Conservation (phyloP, 2,329 filamentous ascomycete species). For the Tolypocladium tundrense region DNA sequence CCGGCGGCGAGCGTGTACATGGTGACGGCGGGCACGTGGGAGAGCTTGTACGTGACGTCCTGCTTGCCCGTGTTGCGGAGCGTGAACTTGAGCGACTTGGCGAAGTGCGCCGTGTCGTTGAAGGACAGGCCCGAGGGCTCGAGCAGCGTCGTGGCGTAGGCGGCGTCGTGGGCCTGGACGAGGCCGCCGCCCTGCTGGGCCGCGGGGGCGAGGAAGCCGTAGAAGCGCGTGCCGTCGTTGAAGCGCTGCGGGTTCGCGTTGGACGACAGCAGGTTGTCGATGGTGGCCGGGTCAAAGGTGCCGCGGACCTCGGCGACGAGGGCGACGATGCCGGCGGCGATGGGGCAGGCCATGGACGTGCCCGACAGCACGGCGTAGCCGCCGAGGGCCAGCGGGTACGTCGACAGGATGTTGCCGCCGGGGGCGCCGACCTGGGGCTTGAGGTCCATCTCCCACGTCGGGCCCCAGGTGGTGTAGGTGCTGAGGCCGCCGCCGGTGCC, state of each 20-base stretch:
- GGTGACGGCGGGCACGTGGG: slow-evolving; percentile 38
- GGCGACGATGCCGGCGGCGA: slow-evolving; percentile 43
- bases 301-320: slow-evolving; percentile 41
- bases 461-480: slow-evolving; percentile 48
- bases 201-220: slow-evolving; percentile 38
- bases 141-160: slow-evolving; percentile 41
- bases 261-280: slow-evolving; percentile 39
- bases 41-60: slow-evolving; percentile 40
- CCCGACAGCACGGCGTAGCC: slow-evolving; percentile 43
- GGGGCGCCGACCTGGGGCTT: slow-evolving; percentile 47
- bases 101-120: slow-evolving; percentile 52
- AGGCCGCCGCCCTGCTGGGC: slow-evolving; percentile 51
- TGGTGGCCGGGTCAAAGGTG: slow-evolving; percentile 36
- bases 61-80: slow-evolving; percentile 43
- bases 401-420: slow-evolving; percentile 48
- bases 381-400: slow-evolving; percentile 35
- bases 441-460: slow-evolving; percentile 46
- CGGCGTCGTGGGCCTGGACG: slow-evolving; percentile 49
- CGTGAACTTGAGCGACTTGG: slow-evolving; percentile 36
- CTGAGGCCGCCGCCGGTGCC: slow-evolving; percentile 40
- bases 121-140: slow-evolving; percentile 49
- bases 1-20: slow-evolving; percentile 35
- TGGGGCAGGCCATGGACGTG: slow-evolving; percentile 51
- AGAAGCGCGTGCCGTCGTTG: slow-evolving; percentile 30
- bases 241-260: slow-evolving; percentile 39